Base-by-base conservation (phyloP, 306 rosid species). In the Pueraria montana region DNA sequence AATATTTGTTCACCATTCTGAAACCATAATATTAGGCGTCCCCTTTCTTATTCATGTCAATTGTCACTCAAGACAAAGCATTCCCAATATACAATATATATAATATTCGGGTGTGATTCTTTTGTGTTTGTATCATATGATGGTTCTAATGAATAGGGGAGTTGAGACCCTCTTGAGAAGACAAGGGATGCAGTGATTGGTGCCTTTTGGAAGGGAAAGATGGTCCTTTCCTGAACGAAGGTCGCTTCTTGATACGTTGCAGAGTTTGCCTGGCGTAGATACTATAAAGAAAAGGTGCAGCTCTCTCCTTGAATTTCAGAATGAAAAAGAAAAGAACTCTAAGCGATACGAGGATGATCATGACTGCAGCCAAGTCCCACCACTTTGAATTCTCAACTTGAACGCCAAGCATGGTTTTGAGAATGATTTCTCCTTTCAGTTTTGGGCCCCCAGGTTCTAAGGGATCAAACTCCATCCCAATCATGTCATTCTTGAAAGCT, bases 281-380 rank as follows among this genome's bases (percentile, higher is more conserved):
- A 49, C 88, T 67, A 52, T 65, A 88, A 79, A 89, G 69, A 46
- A 77, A 82, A 61, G 94, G 93, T 17, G 92, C 87, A 65, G 76
- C 92, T 82, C 69, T 87, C 88, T 93, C 99, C 86, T 83, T 89
- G 23, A 92, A 82, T 87, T 92, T 92, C 63, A 95, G 94, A 64
- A 92, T 78, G 73, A 87, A 69, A 75, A 93, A 87, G 87, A 93
- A 93, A 86, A 90, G 55, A 48, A 95, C 40, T 87, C 93, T 92
- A n/a, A 73, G 88, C 45, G 84, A 32, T 18, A 92, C 42, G 73
- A 91, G 91, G 82, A 92, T 70, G 82, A 69, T 11, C 16, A 76
- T 49, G 23, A 95, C 88, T 27, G 92, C 96, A 36, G 87, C 96
- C 10, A 93, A 74, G 85, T 95, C 99, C 99, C 93, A 92, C 99